Base-by-base conservation (phyloP, 345 rosid species). In the Balakata baccata region DNA sequence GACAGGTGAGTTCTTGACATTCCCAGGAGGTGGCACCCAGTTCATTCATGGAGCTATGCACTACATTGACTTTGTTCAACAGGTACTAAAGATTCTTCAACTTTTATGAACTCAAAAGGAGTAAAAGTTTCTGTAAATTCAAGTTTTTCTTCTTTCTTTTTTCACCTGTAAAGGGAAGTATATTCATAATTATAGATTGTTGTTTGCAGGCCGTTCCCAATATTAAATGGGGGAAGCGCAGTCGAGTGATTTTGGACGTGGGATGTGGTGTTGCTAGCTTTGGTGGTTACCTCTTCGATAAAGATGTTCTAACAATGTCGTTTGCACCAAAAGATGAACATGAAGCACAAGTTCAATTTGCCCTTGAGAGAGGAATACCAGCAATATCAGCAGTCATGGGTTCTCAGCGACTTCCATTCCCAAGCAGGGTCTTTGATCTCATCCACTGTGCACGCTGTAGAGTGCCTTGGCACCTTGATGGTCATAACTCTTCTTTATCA, bases 211-310 rank as follows among this genome's bases (percentile, higher is more conserved):
- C 94, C n/a, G 81, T 83, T 68, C 91, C 91, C 5, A 70, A 81
- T 38, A 89, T 95, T 54, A 85, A 75, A 41, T 95, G 99, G 99
- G 99, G 98, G 59, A 92, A 87, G 77, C 89, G 73, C 72, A 88
- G 90, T 22, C 53, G 99, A 59, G 96, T 91, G 25, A 34, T 88
- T 58, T 69, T 95, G 38, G 99, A 95, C 66, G 97, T 92, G 59
- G 99, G 99, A 5, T 95, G 99, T 77, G 99, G 99, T 11, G 98
- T 95, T 43, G 98, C 98, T 46, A 95, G 99, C 61, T 95, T 92
- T 18, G 96, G 99, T 0, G 97, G 98, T 22, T 91, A 63, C 74
- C 89, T 92, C 7, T 92, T 95, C 52, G 97, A 92, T 10, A 89
- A 83, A 84, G 94, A 95, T 79, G 99, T 90, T 73, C 85, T 92